Evolutionary conservation across 208 protist species (phyloP), one percentile per base, ranked within the genome.

Genomic region (Wallacemonas sp.): DNA sequence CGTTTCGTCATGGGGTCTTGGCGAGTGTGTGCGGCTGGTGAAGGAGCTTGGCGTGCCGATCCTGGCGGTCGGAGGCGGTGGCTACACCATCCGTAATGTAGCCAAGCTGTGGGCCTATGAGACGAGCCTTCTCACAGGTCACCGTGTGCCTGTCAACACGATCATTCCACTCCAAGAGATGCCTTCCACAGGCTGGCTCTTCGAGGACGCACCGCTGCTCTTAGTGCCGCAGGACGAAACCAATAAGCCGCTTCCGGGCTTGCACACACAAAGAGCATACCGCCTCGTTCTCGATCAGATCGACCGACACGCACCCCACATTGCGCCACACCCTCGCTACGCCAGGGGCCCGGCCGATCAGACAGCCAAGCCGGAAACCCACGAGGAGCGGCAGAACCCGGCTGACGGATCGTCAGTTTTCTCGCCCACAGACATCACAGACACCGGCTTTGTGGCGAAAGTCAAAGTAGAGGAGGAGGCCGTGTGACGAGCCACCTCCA

Each of bases 11-110:
- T 85, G 82, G 74, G 94, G 94, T 24, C 95, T 98, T 71, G 96
- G 89, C 30, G 84, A 97, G 68, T 99, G 97, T 76, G 94, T 99
- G 42, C 71, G 85, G 58, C 94, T 85, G 61, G 89, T 99, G 33
- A 94, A 97, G 41, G 75, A 67, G 9, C 97, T 98, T 21, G 79
- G 85, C 26, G 32, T 99, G 10, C 99, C 99, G 24, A 74, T 98
- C 33, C 78, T 99, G 0, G 87, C 99, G 1, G 64, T 99, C 0
- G 99, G 99, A 22, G 99, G 99, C 41, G 99, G 99, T 63, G 99
- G 99, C 12, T 99, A 99, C 80, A 99, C 97, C 15, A 94, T 99
- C 27, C 68, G 95, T 37, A 99, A 99, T 78, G 98, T 99, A 41
- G 98, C 99, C 9, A 92, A 99, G 41, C 98, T 98, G 69, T 99